Conservation (phyloP, 352 stramenopile species). For the Blastocystis sp. region DNA sequence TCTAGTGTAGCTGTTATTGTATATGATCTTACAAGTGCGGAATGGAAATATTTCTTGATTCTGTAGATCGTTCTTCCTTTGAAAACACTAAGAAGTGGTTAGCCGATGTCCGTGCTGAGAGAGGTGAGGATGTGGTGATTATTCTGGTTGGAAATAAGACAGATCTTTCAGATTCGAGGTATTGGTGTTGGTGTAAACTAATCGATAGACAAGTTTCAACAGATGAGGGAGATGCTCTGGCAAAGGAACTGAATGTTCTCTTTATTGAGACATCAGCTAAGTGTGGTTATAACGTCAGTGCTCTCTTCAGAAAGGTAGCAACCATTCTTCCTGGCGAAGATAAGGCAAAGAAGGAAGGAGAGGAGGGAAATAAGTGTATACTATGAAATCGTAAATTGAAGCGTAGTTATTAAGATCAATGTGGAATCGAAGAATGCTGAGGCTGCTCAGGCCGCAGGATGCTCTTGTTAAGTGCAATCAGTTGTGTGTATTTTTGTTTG, state of each 20-base stretch:
- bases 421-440: conserved; percentile 53
- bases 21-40: conserved; percentile 94
- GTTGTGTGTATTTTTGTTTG: conserved; percentile 28
- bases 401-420: conserved; percentile 61
- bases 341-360: conserved; percentile 54
- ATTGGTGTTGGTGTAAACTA: conserved; percentile 65
- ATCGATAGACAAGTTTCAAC: conserved; percentile 80
- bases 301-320: conserved; percentile 94
- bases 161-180: conserved; percentile 88
- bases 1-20: conserved; percentile 98
- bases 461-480: conserved; percentile 41
- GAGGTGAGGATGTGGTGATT: conserved; percentile 96
- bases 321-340: conserved; percentile 82
- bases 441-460: conserved; percentile 9
- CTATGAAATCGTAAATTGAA: neutral
- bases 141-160: conserved; percentile 99
- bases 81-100: conserved; percentile 98
- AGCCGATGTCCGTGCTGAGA: conserved; percentile 91
- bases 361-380: conserved; percentile 55
- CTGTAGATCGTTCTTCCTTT: conserved; percentile 86
- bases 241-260: conserved; percentile 92
- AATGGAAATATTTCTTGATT: conserved; percentile 57
- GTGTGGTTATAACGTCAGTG: conserved; percentile 85
- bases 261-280: conserved; percentile 99
- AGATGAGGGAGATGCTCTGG: conserved; percentile 93